Base-by-base conservation (phyloP, 371 early-diverging fungal genomes). In the Dipsacomyces acuminosporus region DNA sequence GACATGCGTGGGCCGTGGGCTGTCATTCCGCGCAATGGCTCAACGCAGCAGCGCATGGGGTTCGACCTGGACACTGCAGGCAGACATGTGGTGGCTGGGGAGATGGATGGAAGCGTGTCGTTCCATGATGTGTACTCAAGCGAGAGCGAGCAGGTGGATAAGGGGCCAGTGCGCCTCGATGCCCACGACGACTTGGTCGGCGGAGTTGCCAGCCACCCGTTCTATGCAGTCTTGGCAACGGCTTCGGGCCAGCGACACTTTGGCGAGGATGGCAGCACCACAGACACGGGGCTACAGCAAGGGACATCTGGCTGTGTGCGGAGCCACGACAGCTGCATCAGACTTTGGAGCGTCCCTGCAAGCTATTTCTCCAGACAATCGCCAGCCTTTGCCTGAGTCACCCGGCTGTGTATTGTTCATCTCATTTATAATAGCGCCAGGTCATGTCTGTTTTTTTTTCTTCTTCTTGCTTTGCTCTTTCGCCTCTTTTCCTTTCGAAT, bases 231-330 rank as follows among this genome's bases (percentile, higher is more conserved):
- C 41, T 44, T 67, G 54, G 67, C 67, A 11, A 54, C 62, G 1
- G 57, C 58, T 0, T 61, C 67, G 5, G 67, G 67, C 4, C 67
- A 67, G 54, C 53, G 67, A 0, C 54, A 36, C 14, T 61, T 57
- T 41, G 35, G 38, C 5, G 3, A 13, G 0, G 33, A n/a, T 6
- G 40, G 22, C 18, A 33, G 24, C 3, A n/a, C n/a, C n/a, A n/a
- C n/a, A n/a, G n/a, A n/a, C n/a, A n/a, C n/a, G n/a, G n/a, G n/a
- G n/a, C n/a, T n/a, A n/a, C n/a, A n/a, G n/a, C n/a, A n/a, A n/a
- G n/a, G n/a, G n/a, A n/a, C n/a, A n/a, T n/a, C n/a, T n/a, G n/a
- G n/a, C n/a, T n/a, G n/a, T n/a, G n/a, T n/a, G 11, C 30, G 11
- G 11, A 30, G 30, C 30, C 30, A 11, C 11, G 30, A 30, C 30